Conservation (phyloP, 495 filamentous ascomycete genomes). For the Penicillium antarcticum region DNA sequence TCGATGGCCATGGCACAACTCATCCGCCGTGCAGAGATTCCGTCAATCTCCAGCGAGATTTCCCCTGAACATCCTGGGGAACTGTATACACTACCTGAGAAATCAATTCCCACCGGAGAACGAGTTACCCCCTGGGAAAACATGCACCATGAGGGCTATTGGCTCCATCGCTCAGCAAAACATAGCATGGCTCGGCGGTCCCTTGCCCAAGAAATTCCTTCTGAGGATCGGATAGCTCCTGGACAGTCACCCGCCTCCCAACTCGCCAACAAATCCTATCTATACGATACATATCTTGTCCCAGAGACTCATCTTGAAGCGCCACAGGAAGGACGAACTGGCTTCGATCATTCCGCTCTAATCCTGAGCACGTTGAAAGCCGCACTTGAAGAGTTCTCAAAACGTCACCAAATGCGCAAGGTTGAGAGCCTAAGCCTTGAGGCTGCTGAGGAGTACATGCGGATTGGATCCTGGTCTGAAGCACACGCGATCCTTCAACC, state of each 20-base stretch:
- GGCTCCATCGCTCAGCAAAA: slow-evolving; percentile 68
- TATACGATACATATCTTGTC: slow-evolving; percentile 84
- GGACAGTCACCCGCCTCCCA: slow-evolving; percentile 64
- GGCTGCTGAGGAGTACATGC: slow-evolving; percentile 64
- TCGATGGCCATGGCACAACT: slow-evolving; percentile 75
- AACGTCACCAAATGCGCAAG: slow-evolving; percentile 58
- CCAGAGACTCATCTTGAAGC: slow-evolving; percentile 71
- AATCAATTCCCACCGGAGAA: slow-evolving; percentile 59
- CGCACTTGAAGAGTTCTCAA: slow-evolving; percentile 63
- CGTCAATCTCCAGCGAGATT: slow-evolving; percentile 27
- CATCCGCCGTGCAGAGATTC: slow-evolving; percentile 59
- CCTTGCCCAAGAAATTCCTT: slow-evolving; percentile 65
- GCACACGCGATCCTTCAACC: slow-evolving; percentile 65
- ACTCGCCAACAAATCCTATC: slow-evolving; percentile 63
- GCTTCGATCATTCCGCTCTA: slow-evolving; percentile 61
- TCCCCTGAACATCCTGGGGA: slow-evolving; percentile 12
- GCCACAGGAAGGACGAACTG: slow-evolving; percentile 47
- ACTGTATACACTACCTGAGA: slow-evolving; percentile 57
- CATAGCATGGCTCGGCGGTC: slow-evolving; percentile 57
- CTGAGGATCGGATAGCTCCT: slow-evolving; percentile 68
- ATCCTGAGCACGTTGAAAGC: slow-evolving; percentile 59
- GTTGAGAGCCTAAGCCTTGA: slow-evolving; percentile 68
- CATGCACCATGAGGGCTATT: slow-evolving; percentile 86
- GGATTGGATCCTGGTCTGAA: slow-evolving; percentile 58
- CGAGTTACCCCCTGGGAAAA: slow-evolving; percentile 71